A percentile compares a stretch with the other conserved stretches of the same genome.
Evolutionary conservation across 2,329 filamentous ascomycete species (phyloP).

Genomic region (Fusarium sp.): DNA sequence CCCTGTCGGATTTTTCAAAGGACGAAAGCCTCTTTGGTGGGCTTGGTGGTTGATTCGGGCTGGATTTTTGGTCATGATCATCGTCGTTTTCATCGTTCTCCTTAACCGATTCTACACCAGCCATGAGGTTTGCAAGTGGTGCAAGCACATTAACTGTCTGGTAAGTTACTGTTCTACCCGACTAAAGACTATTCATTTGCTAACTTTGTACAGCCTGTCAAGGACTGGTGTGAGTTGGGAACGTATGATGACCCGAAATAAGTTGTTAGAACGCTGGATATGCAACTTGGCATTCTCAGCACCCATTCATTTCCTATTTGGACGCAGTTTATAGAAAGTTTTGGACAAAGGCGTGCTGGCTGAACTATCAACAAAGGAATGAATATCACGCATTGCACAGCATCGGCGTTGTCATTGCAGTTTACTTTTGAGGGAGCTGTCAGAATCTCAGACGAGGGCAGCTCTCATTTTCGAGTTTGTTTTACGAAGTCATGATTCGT

Average conservation of each 20-base stretch:
- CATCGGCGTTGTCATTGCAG: slow-evolving; percentile 47
- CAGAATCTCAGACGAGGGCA: background rate
- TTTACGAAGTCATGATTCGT: slow-evolving; percentile 32
- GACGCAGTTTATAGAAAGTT: slow-evolving; percentile 2
- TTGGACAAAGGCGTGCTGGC: slow-evolving; percentile 21
- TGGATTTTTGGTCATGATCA: slow-evolving; percentile 79
- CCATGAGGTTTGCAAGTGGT: slow-evolving; percentile 84
- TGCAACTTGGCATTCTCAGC: background rate
- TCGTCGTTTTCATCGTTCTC: slow-evolving; percentile 87
- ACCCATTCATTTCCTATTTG: background rate
- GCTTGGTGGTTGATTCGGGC: slow-evolving; percentile 92
- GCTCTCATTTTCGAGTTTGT: slow-evolving; percentile 11
- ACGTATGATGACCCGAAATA: slow-evolving; percentile 42
- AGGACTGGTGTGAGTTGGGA: slow-evolving; percentile 72
- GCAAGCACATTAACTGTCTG: slow-evolving; percentile 93
- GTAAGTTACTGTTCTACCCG: slow-evolving; percentile 66
- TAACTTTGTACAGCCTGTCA: slow-evolving; percentile 64
- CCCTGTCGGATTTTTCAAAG: slow-evolving; percentile 86
- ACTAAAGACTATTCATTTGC: slow-evolving; percentile 2
- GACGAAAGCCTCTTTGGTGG: slow-evolving; percentile 95
- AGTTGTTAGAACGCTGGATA: background rate
- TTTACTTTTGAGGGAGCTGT: slow-evolving; percentile 12
- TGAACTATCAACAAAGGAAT: slow-evolving; percentile 9
- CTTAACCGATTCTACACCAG: slow-evolving; percentile 89
- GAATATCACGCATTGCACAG: slow-evolving; percentile 43